Evolutionary conservation across 164 flowering plant genomes (phyloP).

Genomic region (Akebia trifoliata): DNA sequence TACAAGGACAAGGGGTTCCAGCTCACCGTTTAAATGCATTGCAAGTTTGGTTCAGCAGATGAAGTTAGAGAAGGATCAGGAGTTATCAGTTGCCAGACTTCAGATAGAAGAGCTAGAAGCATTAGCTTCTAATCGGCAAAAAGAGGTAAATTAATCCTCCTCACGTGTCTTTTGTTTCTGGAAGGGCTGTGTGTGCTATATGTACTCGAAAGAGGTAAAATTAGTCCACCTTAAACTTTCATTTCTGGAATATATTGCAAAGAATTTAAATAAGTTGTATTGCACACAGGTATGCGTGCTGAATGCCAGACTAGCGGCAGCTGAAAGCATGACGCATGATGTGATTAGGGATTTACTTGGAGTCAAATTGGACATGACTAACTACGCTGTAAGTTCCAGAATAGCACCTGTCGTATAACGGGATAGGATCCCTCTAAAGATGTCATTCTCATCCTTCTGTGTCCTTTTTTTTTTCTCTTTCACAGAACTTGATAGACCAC

Average conservation of each 20-base stretch:
- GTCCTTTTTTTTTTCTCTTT: slow-evolving; percentile 3
- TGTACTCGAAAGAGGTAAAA: background rate
- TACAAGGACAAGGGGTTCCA: slow-evolving; percentile 67
- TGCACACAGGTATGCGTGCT: slow-evolving; percentile 59
- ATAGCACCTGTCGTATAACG: background rate
- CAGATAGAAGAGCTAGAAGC: slow-evolving; percentile 70
- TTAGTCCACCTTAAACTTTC: too few relatives aligned
- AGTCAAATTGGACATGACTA: slow-evolving; percentile 78
- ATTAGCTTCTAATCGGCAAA: slow-evolving; percentile 53
- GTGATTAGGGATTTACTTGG: slow-evolving; percentile 90
- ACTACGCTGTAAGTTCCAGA: slow-evolving; percentile 66
- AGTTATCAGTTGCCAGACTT: slow-evolving; percentile 50
- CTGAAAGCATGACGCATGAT: slow-evolving; percentile 97
- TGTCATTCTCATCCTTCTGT: background rate
- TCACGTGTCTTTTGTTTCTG: background rate
- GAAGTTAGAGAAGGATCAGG: slow-evolving; percentile 78
- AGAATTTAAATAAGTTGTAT: background rate
- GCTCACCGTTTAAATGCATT: slow-evolving; percentile 92
- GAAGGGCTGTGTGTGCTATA: background rate
- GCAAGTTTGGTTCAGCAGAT: slow-evolving; percentile 68
- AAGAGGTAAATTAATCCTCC: slow-evolving; percentile 49
- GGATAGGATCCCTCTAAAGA: background rate
- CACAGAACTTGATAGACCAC: slow-evolving; percentile 64
- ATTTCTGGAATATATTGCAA: background rate
- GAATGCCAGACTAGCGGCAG: slow-evolving; percentile 72